Evolutionary conservation across 805 yeast species (phyloP).

Genomic region (Aciculoconidium aculeatum): DNA sequence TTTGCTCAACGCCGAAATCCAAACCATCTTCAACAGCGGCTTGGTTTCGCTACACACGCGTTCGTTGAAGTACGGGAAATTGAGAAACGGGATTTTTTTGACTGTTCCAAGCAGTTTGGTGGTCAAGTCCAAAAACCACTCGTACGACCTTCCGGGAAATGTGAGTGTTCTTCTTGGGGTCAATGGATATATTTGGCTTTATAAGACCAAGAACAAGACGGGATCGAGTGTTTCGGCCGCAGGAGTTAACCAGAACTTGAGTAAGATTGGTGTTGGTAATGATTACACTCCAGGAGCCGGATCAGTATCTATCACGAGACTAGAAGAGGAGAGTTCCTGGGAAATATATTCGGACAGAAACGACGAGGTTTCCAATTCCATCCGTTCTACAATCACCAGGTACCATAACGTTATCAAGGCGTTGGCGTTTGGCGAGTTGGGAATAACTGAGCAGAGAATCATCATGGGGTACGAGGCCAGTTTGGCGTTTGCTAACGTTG

Average conservation of each 20-base stretch:
- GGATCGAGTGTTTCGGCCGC: constrained; percentile 12
- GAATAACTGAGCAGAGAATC: constrained; percentile 77
- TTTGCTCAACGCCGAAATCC: constrained; percentile 91
- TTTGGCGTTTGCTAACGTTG: constrained; percentile 59
- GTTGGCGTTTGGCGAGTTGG: constrained; percentile 76
- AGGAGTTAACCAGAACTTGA: constrained; percentile 18
- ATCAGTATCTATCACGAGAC: constrained; percentile 67
- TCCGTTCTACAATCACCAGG: constrained; percentile 72
- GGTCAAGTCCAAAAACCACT: constrained; percentile 80
- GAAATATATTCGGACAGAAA: constrained; percentile 90
- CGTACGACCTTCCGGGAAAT: constrained; percentile 89
- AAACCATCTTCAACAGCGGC: constrained; percentile 82
- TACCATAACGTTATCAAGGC: constrained; percentile 82
- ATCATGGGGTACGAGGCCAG: constrained; percentile 85
- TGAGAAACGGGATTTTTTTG: constrained; percentile 82
- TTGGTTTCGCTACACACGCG: constrained; percentile 92
- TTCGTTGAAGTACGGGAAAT: constrained; percentile 90
- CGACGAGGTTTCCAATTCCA: constrained; percentile 57
- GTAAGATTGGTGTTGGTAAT: constrained; percentile 35
- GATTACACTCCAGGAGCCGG: constrained; percentile 53
- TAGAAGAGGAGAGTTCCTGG: constrained; percentile 92
- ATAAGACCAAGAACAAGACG: constrained; percentile 48
- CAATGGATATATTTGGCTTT: constrained; percentile 91
- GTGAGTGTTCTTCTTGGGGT: constrained; percentile 88
- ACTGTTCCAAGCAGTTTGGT: constrained; percentile 79